Conservation (phyloP, 768 basidiomycete genomes). For the Termitomyces sp. region DNA sequence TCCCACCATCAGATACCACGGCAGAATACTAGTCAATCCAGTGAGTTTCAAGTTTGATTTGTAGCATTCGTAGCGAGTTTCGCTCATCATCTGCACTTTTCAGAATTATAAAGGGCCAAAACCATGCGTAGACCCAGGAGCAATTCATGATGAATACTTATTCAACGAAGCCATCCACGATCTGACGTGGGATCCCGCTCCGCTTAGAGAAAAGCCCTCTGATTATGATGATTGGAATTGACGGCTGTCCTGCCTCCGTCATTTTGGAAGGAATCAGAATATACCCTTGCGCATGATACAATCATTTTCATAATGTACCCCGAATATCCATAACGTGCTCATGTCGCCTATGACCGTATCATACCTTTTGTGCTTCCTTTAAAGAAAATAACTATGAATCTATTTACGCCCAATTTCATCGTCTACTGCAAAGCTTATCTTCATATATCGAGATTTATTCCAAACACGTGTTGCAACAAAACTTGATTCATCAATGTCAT, state of each 20-base stretch:
- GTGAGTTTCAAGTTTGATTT: not conserved
- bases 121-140: not conserved
- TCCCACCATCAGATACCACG: not conserved
- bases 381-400: no score
- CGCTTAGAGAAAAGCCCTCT: not conserved
- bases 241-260: fast-evolving
- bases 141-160: not conserved
- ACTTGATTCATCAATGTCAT: no score
- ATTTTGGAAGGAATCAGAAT: not conserved
- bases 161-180: not conserved
- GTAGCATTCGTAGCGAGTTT: not conserved
- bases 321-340: no score
- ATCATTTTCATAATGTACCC: no score
- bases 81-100: not conserved
- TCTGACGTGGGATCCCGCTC: not conserved
- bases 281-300: not conserved
- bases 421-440: no score
- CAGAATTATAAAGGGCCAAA: constrained; percentile 6
- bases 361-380: no score
- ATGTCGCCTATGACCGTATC: no score
- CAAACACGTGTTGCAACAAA: no score
- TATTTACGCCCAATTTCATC: no score
- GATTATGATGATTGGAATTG: not conserved
- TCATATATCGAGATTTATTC: no score
- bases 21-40: constrained; percentile 3